phyloP scores from a whole-genome alignment of 2,329 filamentous ascomycete species.

The Byssothecium circinans region DNA sequence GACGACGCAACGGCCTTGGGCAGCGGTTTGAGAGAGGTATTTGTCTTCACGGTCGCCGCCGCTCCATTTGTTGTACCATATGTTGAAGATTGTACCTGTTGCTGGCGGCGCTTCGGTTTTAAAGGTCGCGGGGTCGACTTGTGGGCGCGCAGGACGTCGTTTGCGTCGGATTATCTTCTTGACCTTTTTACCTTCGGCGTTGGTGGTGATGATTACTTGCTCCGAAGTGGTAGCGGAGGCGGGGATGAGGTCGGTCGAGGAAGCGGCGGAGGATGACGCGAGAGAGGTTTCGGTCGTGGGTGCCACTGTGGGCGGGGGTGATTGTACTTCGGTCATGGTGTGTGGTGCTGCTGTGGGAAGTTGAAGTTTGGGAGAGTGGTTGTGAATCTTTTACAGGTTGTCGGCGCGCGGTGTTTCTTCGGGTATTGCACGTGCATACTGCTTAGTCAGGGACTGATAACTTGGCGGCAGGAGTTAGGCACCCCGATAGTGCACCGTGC shows the following conservation, averaged over 20 bases:
- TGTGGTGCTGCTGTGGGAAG: conserved; percentile 2
- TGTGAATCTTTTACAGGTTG: not conserved
- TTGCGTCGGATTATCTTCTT: conserved; percentile 94
- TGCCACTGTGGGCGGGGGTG: conserved; percentile 25
- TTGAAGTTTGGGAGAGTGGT: not conserved
- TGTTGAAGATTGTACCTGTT: conserved; percentile 95
- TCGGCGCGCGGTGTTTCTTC: not conserved
- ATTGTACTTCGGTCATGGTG: conserved; percentile 37
- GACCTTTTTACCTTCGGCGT: conserved; percentile 63
- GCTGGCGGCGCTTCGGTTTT: conserved; percentile 85
- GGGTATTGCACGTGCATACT: not conserved
- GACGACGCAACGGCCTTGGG: conserved; percentile 84
- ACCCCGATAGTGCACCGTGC: too few species aligned
- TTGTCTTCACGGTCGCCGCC: conserved; percentile 94
- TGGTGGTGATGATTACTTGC: conserved; percentile 38
- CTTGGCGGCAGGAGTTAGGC: too few species aligned
- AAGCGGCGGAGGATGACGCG: conserved; percentile 13
- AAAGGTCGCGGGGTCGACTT: conserved; percentile 83
- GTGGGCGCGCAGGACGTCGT: conserved; percentile 82
- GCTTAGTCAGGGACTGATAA: not conserved
- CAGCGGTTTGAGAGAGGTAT: conserved; percentile 78
- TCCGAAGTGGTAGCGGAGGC: conserved; percentile 27
- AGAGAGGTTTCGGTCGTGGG: conserved; percentile 6
- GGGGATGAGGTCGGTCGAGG: conserved; percentile 24
- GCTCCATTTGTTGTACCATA: conserved; percentile 99